These are phyloP conservation scores for Hansenula anomala DNA, from an alignment of 1,139 yeast species.

Conservation along the genomic window DNA sequence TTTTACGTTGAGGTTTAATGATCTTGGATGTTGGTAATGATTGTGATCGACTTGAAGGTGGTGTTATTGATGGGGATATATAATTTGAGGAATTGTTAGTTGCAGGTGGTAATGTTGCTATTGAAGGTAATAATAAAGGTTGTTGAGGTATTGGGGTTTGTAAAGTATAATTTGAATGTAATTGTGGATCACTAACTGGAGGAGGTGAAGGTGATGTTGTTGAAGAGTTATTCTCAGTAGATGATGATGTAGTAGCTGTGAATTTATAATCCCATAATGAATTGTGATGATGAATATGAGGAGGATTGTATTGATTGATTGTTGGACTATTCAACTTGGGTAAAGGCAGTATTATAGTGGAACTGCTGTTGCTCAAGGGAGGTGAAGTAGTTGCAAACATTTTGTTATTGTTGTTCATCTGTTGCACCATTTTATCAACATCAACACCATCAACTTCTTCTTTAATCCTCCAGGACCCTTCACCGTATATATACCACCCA, in stretches of 20 bases:
- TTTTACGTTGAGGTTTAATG: slow-evolving; percentile 50
- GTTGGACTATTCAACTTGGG: slow-evolving; percentile 1
- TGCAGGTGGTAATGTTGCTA: slow-evolving; percentile 1
- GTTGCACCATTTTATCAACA: too few relatives aligned
- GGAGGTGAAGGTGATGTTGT: neutral
- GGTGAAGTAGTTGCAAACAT: too few relatives aligned
- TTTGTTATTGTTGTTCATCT: too few relatives aligned
- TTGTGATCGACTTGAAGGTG: slow-evolving; percentile 8
- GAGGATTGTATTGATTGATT: too few relatives aligned
- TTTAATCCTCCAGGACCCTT: too few relatives aligned
- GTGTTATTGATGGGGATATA: neutral
- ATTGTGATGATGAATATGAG: neutral
- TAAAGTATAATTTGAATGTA: neutral
- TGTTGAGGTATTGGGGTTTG: slow-evolving; percentile 2
- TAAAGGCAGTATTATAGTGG: neutral
- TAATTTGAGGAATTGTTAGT: slow-evolving; percentile 6
- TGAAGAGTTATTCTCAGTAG: too few relatives aligned
- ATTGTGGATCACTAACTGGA: neutral
- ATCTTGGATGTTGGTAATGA: slow-evolving; percentile 5
- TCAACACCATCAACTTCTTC: too few relatives aligned
- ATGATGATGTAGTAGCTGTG: neutral
- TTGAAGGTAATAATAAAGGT: slow-evolving; percentile 1
- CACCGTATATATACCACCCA: too few relatives aligned
- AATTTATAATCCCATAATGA: slow-evolving; percentile 2
- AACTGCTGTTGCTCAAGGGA: neutral